Evolutionary conservation across 345 rosid genomes (phyloP).

Genomic region (Salix koriyanagi): DNA sequence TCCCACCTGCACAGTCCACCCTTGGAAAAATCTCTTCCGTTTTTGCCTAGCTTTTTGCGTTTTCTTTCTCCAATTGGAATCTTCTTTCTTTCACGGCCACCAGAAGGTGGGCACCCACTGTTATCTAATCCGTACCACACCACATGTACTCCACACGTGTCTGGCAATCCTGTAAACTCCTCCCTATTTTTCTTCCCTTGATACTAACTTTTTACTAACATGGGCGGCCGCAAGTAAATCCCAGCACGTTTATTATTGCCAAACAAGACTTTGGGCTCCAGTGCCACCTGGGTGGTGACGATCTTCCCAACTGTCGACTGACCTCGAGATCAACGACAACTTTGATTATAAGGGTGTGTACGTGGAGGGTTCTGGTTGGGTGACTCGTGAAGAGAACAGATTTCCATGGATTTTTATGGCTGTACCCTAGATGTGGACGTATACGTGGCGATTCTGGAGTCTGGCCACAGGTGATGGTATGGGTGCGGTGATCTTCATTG

Average conservation of each 20-base stretch:
- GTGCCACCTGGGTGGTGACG: neutral
- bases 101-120: neutral
- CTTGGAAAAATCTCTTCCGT: neutral
- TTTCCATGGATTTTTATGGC: neutral
- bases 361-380: constrained; percentile 7
- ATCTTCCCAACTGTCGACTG: neutral
- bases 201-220: neutral
- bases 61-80: too few species aligned
- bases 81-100: neutral
- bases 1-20: neutral
- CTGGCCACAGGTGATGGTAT: too few species aligned
- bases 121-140: neutral
- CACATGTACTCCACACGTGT: too few species aligned
- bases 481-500: neutral
- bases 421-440: neutral
- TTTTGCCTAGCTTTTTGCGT: too few species aligned
- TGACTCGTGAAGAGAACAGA: neutral
- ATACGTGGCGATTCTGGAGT: constrained; percentile 6
- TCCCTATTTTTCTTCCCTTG: too few species aligned
- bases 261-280: neutral
- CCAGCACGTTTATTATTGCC: constrained; percentile 12
- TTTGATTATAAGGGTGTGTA: neutral
- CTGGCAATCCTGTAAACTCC: too few species aligned
- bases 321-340: neutral
- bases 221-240: constrained; percentile 20